Evolutionary conservation across 805 yeast genomes (phyloP).

Genomic region (Phaffomyces antillensis): DNA sequence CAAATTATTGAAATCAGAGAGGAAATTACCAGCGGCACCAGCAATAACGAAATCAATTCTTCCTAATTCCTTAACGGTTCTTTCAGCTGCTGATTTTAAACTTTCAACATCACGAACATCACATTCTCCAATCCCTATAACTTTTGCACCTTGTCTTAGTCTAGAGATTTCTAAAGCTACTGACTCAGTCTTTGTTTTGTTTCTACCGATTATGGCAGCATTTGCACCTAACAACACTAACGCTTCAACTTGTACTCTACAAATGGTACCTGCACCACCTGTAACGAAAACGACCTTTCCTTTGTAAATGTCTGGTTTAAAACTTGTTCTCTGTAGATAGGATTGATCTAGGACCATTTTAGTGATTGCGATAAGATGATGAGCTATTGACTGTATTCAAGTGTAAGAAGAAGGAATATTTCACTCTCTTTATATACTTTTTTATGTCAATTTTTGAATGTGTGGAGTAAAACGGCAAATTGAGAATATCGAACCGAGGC

Average conservation of each 20-base stretch:
- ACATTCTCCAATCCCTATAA: constrained; percentile 60
- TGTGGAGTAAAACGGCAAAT: not conserved
- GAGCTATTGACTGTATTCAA: too few species aligned
- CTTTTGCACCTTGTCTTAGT: constrained; percentile 55
- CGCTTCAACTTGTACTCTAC: constrained; percentile 85
- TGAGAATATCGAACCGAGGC: not conserved
- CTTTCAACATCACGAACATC: constrained; percentile 71
- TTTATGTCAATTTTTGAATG: not conserved
- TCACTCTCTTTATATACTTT: not conserved
- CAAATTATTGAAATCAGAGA: constrained; percentile 70
- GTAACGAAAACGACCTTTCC: constrained; percentile 88
- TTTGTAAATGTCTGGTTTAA: constrained; percentile 61
- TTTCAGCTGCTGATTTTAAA: constrained; percentile 55
- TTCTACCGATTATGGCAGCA: constrained; percentile 82
- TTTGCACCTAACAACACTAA: constrained; percentile 77
- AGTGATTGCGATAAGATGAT: not conserved
- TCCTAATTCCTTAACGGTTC: constrained; percentile 64
- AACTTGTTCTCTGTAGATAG: constrained; percentile 25
- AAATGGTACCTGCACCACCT: constrained; percentile 96
- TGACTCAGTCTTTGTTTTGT: constrained; percentile 50
- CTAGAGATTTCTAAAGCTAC: constrained; percentile 62
- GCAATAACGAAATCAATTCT: constrained; percentile 81
- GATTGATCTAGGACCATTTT: constrained; percentile 16
- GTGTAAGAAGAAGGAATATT: not conserved
- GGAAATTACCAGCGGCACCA: constrained; percentile 95